Conservation (phyloP, 306 rosid species). For the Cucumis sativus region Cucumber_9930_V3 NC_026657.2:22333001-22333500, state of each 20-base stretch:
- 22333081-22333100: slow-evolving; percentile 4
- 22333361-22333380: too few species aligned
- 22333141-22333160: slow-evolving; percentile 49
- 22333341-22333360: too few species aligned
- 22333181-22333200: slow-evolving; percentile 62
- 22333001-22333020: slow-evolving; percentile 52
- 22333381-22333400: too few species aligned
- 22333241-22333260: background rate
- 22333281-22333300: background rate
- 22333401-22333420: background rate
- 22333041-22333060: slow-evolving; percentile 61
- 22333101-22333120: slow-evolving; percentile 1
- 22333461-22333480: background rate
- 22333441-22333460: too few species aligned
- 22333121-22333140: slow-evolving; percentile 26
- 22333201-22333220: slow-evolving; percentile 59
- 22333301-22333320: background rate
- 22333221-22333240: slow-evolving; percentile 2
- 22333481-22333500: too few species aligned
- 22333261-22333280: background rate
- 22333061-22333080: slow-evolving; percentile 6
- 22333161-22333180: slow-evolving; percentile 81
- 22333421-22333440: background rate
- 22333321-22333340: too few species aligned
- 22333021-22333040: slow-evolving; percentile 87